These are phyloP conservation scores for Aspergillus alliaceus DNA, from an alignment of 2,329 filamentous ascomycete species.

Conservation along the genomic window DNA sequence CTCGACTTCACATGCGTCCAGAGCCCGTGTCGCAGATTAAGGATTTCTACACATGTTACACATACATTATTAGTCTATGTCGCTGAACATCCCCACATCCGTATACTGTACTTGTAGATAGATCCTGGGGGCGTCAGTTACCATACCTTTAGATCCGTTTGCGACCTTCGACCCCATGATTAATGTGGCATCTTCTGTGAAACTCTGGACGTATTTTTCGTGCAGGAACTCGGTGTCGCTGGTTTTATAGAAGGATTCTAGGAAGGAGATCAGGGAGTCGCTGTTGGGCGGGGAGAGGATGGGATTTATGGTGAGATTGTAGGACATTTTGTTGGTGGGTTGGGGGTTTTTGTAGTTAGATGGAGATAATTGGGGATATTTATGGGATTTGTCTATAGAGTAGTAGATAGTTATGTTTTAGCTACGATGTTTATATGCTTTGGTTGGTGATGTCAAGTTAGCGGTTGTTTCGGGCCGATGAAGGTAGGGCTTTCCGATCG, in stretches of 20 bases:
- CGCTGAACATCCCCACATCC: too few relatives aligned
- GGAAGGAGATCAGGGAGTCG: constrained; percentile 29
- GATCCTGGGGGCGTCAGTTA: too few relatives aligned
- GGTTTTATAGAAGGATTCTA: constrained; percentile 37
- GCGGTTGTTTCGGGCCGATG: constrained; percentile 16
- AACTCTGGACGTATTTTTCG: constrained; percentile 35
- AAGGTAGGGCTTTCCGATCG: constrained; percentile 11
- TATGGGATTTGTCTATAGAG: too few relatives aligned
- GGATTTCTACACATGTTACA: constrained; percentile 37
- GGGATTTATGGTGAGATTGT: constrained; percentile 29
- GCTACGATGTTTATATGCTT: not conserved
- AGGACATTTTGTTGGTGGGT: constrained; percentile 28
- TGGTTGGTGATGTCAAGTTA: constrained; percentile 5
- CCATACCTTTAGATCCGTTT: constrained; percentile 32
- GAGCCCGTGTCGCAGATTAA: constrained; percentile 33
- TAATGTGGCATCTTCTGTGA: constrained; percentile 36
- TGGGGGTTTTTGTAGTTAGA: not conserved
- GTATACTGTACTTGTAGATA: too few relatives aligned
- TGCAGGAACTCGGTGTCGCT: constrained; percentile 37
- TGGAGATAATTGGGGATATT: too few relatives aligned
- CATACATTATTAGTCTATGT: too few relatives aligned
- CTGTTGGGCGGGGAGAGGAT: constrained; percentile 26
- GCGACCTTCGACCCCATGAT: constrained; percentile 40
- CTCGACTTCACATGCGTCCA: constrained; percentile 38
- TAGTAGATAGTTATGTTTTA: not conserved